phyloP scores from a whole-genome alignment of 495 filamentous ascomycete genomes.

The Rostrohypoxylon terebratum region DNA sequence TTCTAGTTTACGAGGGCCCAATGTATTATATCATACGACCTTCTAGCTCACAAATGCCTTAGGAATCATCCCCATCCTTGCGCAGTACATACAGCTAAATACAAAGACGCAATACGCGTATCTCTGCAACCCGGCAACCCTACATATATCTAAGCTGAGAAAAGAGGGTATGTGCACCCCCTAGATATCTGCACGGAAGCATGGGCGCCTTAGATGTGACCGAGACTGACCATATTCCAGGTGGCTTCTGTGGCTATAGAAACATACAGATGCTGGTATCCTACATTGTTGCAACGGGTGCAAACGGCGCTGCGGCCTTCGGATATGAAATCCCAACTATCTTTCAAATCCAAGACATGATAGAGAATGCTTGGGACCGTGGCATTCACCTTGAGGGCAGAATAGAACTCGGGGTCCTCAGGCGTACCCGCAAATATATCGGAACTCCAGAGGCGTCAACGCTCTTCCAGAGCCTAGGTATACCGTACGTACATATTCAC shows the following conservation, averaged over 20 bases:
- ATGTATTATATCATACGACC: too few relatives aligned
- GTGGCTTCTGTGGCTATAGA: conserved; percentile 96
- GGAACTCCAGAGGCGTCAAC: conserved; percentile 93
- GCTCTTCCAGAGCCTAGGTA: conserved; percentile 75
- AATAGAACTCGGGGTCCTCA: conserved; percentile 87
- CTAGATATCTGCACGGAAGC: background rate
- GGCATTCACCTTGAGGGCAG: conserved; percentile 81
- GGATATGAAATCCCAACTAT: conserved; percentile 76
- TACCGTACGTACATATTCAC: conserved; percentile 63
- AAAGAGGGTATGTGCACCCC: conserved; percentile 65
- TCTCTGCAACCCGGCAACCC: conserved; percentile 79
- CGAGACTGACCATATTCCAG: conserved; percentile 46
- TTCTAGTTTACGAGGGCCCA: conserved; percentile 60
- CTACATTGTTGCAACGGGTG: conserved; percentile 71
- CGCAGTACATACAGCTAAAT: conserved; percentile 77
- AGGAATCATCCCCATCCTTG: conserved; percentile 80
- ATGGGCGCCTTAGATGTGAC: background rate
- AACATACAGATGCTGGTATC: conserved; percentile 96
- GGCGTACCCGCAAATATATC: conserved; percentile 92
- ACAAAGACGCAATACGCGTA: conserved; percentile 73
- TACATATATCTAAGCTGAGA: conserved; percentile 83
- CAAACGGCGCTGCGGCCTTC: conserved; percentile 70
- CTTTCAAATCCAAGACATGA: conserved; percentile 85
- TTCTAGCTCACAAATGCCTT: conserved; percentile 48
- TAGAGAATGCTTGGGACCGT: conserved; percentile 90